These are phyloP conservation scores for Parastagonospora avenae DNA, from an alignment of 2,329 filamentous ascomycete genomes.

Conservation along the genomic window DNA sequence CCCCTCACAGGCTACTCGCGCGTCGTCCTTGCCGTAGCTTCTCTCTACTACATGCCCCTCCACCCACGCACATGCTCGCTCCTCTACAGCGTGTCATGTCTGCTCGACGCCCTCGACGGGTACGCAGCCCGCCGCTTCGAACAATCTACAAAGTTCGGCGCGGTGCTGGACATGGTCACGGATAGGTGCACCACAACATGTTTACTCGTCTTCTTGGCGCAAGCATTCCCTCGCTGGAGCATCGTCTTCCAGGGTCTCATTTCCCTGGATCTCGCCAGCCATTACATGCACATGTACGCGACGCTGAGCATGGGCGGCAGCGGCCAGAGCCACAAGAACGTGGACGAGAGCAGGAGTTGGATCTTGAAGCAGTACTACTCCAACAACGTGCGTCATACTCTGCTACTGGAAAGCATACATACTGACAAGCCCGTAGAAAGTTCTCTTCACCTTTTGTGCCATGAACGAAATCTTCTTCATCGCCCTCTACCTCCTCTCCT, in stretches of 20 bases:
- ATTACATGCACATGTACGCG: slow-evolving; percentile 99
- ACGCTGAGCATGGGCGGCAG: slow-evolving; percentile 85
- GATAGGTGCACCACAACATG: slow-evolving; percentile 97
- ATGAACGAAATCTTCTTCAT: slow-evolving; percentile 98
- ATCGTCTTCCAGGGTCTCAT: slow-evolving; percentile 95
- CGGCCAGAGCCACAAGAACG: slow-evolving; percentile 86
- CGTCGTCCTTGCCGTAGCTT: slow-evolving; percentile 72
- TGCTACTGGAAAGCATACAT: background rate
- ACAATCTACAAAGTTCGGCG: slow-evolving; percentile 94
- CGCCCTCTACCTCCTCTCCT: slow-evolving; percentile 94
- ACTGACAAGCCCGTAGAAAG: slow-evolving; percentile 62
- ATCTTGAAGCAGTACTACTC: slow-evolving; percentile 95
- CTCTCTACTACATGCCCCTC: slow-evolving; percentile 98
- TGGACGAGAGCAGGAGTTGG: slow-evolving; percentile 86
- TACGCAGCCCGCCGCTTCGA: slow-evolving; percentile 86
- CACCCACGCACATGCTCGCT: slow-evolving; percentile 94
- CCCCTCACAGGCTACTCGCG: slow-evolving; percentile 53
- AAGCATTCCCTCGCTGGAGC: slow-evolving; percentile 91
- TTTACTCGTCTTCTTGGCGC: slow-evolving; percentile 90
- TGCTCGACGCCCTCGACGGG: slow-evolving; percentile 94
- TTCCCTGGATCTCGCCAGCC: slow-evolving; percentile 88
- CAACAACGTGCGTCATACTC: slow-evolving; percentile 73
- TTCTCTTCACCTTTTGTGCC: slow-evolving; percentile 88
- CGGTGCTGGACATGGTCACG: slow-evolving; percentile 98
- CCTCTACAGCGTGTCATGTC: slow-evolving; percentile 90